phyloP scores from a whole-genome alignment of 2,329 filamentous ascomycete species.

The Fusarium solani-melongenae region DNA sequence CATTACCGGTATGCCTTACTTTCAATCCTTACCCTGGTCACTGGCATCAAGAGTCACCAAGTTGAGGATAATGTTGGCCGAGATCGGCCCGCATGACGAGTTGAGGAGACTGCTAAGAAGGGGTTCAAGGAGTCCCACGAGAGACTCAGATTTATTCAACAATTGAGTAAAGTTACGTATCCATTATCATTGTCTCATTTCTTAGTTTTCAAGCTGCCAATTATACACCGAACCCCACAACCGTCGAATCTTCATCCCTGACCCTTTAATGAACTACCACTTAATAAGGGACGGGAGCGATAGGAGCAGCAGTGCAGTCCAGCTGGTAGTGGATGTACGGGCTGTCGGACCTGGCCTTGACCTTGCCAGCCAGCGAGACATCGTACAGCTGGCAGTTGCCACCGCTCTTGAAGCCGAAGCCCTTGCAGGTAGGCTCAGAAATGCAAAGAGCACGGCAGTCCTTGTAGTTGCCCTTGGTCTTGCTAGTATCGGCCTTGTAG shows the following conservation, averaged over 20 bases:
- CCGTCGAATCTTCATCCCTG: not conserved
- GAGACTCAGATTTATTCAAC: not conserved
- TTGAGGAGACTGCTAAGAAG: not conserved
- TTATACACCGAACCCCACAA: not conserved
- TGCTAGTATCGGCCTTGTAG: not conserved
- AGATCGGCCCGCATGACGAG: not conserved
- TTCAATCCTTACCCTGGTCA: not conserved
- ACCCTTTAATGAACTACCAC: not conserved
- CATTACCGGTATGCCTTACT: not conserved
- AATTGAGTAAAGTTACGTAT: not conserved
- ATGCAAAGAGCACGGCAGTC: not conserved
- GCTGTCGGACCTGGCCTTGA: not conserved
- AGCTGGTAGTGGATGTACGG: constrained; percentile 2
- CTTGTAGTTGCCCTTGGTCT: constrained; percentile 4
- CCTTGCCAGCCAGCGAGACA: constrained; percentile 6
- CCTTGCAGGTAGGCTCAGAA: not conserved
- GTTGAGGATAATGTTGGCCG: not conserved
- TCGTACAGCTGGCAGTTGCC: constrained; percentile 9
- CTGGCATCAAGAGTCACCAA: not conserved
- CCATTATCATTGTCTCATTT: not conserved
- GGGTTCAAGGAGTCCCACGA: not conserved
- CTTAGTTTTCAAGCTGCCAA: too few species aligned
- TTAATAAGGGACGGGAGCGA: not conserved
- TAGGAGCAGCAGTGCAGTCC: not conserved
- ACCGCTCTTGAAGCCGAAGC: not conserved